Base-by-base conservation (phyloP, 306 rosid species). In the Inga oerstediana region DNA sequence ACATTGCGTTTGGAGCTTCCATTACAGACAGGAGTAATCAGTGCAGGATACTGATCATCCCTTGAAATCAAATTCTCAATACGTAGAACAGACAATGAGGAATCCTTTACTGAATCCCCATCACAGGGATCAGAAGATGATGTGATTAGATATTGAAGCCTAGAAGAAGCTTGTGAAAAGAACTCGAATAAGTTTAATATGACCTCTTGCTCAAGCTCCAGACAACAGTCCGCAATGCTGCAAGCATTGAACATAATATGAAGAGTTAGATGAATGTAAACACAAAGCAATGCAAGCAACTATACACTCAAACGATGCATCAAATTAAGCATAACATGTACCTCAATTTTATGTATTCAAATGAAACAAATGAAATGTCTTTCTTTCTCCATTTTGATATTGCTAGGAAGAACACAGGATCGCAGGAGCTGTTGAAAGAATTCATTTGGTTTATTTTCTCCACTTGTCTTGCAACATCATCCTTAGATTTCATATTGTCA, bases 381-480 rank as follows among this genome's bases (percentile, higher is more conserved):
- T 89, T 91, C 91, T 96, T 96, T 89, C 94, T 90, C 99, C 99
- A 95, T 82, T 96, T 96, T 15, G 98, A 96, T 75, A 91, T 89
- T 39, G 90, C 92, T 37, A 96, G 87, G 86, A 85, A 79, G 79
- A 96, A 78, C 69, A 89, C 91, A 43, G 99, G 96, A 85, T 83
- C 92, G 59, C 72, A 75, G 82, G 85, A 84, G 84, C 83, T 75
- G 79, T 87, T 87, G 77, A 84, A 75, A 77, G 80, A 43, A 83
- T 84, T 62, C 78, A 72, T 85, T 80, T 81, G 94, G 83, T 83
- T 84, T 62, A 79, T 67, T 52, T 81, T 88, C 79, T 91, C 92
- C 7, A 71, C 76, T 77, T 84, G 74, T 82, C 85, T 86, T 30
- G 82, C 71, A 78, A 17, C 84, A 58, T 85, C 86, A 71, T 90